Base-by-base conservation (phyloP, 306 rosid species). In the Trichosanthes truncata region DNA sequence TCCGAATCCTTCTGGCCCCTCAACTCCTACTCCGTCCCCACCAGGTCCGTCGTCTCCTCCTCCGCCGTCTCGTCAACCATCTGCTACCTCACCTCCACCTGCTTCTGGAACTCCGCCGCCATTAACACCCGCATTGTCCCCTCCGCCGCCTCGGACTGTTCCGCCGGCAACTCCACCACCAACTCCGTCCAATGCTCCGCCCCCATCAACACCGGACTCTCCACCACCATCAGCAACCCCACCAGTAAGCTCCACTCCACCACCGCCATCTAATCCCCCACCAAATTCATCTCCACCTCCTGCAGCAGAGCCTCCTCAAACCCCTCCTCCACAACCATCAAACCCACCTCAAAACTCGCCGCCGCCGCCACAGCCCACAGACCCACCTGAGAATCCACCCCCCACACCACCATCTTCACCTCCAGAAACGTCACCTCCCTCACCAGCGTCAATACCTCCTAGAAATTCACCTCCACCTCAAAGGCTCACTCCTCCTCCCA, bases 401-500 rank as follows among this genome's bases (percentile, higher is more conserved):
- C 84, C 84, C 0, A 7, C 73, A 57, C 84, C 85, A 56, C 36
- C 81, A 56, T 35, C 78, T 12, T 1, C 60, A 6, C 82, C 85
- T 31, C 82, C 82, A 11, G 25, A 9, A 4, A 59, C 31, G 6
- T 46, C 81, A 59, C 78, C 90, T 31, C 87, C 90, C 7, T 84
- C 86, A 3, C 80, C 80, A 55, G 40, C 76, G 59, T 45, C 55
- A 29, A 53, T 59, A 6, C 76, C 87, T 10, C 85, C 87, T 1
- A 68, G 3, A 21, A 82, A 46, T 69, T 66, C 87, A n/a, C 86
- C 84, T n/a, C 89, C 89, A 41, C 88, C 90, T 68, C 74, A 85
- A 41, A 75, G 78, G 55, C 60, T 6, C 56, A 61, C 77, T 73
- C 85, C 87, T 21, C 84, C 88, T 40, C 84, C 96, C 20, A 68